phyloP scores from a whole-genome alignment of 495 filamentous ascomycete genomes.

The Lentithecium fluviatile region DNA sequence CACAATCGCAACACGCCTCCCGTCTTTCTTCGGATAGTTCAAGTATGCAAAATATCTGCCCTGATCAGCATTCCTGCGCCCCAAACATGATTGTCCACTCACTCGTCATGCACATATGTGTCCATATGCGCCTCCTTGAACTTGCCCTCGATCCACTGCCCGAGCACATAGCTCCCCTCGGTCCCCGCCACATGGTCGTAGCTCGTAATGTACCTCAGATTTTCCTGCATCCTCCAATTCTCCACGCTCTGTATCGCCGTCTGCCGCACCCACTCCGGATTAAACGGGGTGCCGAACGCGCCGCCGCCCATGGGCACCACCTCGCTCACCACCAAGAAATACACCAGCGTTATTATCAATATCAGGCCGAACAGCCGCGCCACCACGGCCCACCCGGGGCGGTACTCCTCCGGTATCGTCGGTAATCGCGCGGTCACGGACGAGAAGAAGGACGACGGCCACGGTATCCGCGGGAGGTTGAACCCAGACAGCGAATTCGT shows the following conservation, averaged over 20 bases:
- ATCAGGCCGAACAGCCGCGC: slow-evolving; percentile 72
- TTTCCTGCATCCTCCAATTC: slow-evolving; percentile 63
- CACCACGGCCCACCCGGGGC: slow-evolving; percentile 38
- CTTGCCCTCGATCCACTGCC: slow-evolving; percentile 72
- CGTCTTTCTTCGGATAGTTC: slow-evolving; percentile 79
- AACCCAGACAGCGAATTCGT: slow-evolving; percentile 45
- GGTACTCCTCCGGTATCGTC: slow-evolving; percentile 40
- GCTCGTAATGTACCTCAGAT: slow-evolving; percentile 67
- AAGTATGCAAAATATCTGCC: slow-evolving; percentile 66
- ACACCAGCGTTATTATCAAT: slow-evolving; percentile 71
- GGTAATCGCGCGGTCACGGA: slow-evolving; percentile 29
- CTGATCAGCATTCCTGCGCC: slow-evolving; percentile 1
- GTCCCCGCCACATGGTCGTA: slow-evolving; percentile 90
- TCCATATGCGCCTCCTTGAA: slow-evolving; percentile 72
- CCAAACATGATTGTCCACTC: neutral
- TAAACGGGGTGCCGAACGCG: slow-evolving; percentile 50
- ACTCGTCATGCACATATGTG: slow-evolving; percentile 63
- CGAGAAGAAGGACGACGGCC: slow-evolving; percentile 14
- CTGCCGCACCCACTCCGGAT: slow-evolving; percentile 65
- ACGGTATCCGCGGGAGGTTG: slow-evolving; percentile 30
- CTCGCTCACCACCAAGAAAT: slow-evolving; percentile 80
- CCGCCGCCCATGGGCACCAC: slow-evolving; percentile 57
- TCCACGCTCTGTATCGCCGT: slow-evolving; percentile 71
- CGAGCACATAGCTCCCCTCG: slow-evolving; percentile 79
- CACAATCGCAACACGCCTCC: slow-evolving; percentile 78